A percentile compares a stretch with the other conserved stretches of the same genome.
phyloP scores from a whole-genome alignment of 2,329 filamentous ascomycete species.

The Colletotrichum cuscutae region DNA sequence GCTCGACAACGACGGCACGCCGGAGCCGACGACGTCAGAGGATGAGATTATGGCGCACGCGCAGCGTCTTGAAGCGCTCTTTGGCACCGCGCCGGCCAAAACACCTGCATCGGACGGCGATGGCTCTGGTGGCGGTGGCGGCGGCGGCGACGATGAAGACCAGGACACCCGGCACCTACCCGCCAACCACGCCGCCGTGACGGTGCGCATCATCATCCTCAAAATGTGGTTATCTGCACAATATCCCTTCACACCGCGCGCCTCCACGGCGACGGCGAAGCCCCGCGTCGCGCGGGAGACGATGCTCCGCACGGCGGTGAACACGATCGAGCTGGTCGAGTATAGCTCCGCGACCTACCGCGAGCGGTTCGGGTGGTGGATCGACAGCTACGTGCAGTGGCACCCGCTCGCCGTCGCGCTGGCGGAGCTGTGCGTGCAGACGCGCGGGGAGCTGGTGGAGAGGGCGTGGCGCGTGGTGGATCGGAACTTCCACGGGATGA shows the following conservation, averaged over 20 bases:
- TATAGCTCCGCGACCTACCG: constrained; percentile 45
- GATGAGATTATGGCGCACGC: constrained; percentile 53
- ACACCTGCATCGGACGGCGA: constrained; percentile 22
- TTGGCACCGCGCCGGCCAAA: constrained; percentile 47
- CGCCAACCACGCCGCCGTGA: constrained; percentile 50
- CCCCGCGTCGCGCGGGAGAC: constrained; percentile 51
- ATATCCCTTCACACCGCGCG: constrained; percentile 53
- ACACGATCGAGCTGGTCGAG: constrained; percentile 55
- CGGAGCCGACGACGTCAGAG: constrained; percentile 42
- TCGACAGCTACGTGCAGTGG: constrained; percentile 64
- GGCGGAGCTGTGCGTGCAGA: constrained; percentile 61
- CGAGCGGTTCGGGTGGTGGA: constrained; percentile 58
- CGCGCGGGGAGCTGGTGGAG: constrained; percentile 55
- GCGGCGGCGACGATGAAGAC: neutral
- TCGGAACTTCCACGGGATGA: constrained; percentile 53
- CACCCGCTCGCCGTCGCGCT: constrained; percentile 63
- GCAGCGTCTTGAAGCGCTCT: constrained; percentile 50
- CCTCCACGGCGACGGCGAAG: constrained; percentile 37
- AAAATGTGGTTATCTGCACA: constrained; percentile 59
- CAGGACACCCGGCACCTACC: constrained; percentile 40
- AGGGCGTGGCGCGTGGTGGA: constrained; percentile 63
- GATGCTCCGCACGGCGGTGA: constrained; percentile 58
- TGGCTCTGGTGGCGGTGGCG: neutral
- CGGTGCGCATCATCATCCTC: constrained; percentile 54
- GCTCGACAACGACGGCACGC: constrained; percentile 2